Base-by-base conservation (phyloP, 495 filamentous ascomycete species). In the Penicillium pulvis region DNA sequence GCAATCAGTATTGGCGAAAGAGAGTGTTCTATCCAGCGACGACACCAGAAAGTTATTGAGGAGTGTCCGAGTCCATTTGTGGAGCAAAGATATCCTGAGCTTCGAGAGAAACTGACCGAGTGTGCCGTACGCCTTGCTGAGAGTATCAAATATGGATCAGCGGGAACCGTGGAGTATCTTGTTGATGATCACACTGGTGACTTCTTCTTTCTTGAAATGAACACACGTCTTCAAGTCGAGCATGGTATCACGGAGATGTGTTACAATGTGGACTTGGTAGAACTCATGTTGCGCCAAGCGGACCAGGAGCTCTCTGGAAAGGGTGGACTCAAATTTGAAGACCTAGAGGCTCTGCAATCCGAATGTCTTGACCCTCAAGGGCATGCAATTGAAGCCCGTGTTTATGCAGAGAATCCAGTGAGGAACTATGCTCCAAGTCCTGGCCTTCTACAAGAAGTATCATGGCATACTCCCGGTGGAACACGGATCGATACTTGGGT, bases 151-250 rank as follows among this genome's bases (percentile, higher is more conserved):
- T 88, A 88, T 56, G 74, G 69, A 14, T 82, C 78, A 6, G 84
- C 81, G 5, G 86, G 86, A 0, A 89, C 86, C 0, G 75, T 89
- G 14, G 85, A 88, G 62, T 89, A 79, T 62, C 75, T 89, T 3
- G 83, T 87, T 11, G 83, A 89, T 61, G 84, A 85, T 53, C 69
- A 74, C 35, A 79, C 78, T 0, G 77, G 75, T 0, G 74, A 79
- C 10, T 86, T 85, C 70, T 89, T 83, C 68, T 89, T 89, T 58
- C 73, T 88, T 5, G 86, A 89, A 62, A 85, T 89, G 82, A 88
- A 88, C 62, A 86, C 86, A 0, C 73, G 86, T 35, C 70, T 88
- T 9, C 86, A 89, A 57, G 86, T 89, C 28, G 86, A 89, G 68
- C 86, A 88, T 67, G 81, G 79, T 14, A 82, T 87, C 51, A 88